These are phyloP conservation scores for Populus nigra DNA, from an alignment of 345 rosid species.

Conservation along the genomic window DNA sequence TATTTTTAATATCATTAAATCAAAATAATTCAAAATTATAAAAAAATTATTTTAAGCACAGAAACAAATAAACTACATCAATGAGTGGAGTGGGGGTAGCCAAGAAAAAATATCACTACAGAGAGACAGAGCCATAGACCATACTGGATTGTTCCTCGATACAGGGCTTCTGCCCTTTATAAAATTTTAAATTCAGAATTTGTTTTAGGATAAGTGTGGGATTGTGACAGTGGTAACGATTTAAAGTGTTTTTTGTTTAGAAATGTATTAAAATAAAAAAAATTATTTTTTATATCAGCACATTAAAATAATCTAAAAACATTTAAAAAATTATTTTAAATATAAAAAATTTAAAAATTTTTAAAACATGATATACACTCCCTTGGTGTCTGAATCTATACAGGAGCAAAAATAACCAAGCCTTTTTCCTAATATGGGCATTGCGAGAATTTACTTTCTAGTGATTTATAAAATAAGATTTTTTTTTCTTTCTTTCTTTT, in stretches of 20 bases:
- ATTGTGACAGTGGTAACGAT: accelerated
- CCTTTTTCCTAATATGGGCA: not conserved
- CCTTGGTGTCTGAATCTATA: not conserved
- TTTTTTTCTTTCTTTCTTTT: no score
- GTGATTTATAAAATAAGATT: no score
- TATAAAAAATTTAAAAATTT: no score
- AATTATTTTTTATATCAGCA: no score
- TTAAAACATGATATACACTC: no score
- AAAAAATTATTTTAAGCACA: no score
- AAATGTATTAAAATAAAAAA: no score
- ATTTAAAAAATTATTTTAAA: no score
- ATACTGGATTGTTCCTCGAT: not conserved
- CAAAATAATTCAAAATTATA: no score
- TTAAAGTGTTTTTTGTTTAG: accelerated
- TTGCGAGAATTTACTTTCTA: not conserved
- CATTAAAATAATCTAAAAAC: accelerated
- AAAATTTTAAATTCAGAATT: no score
- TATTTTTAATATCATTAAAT: no score
- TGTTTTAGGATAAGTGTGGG: accelerated
- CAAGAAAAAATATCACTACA: not conserved
- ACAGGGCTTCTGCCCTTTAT: not conserved
- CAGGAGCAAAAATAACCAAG: not conserved
- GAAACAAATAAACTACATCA: not conserved
- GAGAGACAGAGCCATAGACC: not conserved
- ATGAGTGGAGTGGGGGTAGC: not conserved